Evolutionary conservation across 225 moss, liverwort and hornwort species (phyloP).

Genomic region (Polytrichum formosum): DNA sequence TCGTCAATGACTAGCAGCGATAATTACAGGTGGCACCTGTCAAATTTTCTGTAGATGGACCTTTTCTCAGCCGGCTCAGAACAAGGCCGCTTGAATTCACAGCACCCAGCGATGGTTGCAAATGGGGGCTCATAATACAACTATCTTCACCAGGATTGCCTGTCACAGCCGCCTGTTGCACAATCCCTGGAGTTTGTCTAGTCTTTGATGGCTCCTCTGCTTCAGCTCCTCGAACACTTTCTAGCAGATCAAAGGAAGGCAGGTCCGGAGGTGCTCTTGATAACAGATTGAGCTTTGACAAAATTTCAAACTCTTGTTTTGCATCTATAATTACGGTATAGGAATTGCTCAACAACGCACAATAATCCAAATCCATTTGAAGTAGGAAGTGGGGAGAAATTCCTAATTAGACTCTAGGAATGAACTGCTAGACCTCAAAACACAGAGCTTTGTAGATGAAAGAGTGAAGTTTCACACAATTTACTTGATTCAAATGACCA

Average conservation of each 20-base stretch:
- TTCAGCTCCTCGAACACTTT: constrained; percentile 25
- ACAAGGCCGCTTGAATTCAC: constrained; percentile 38
- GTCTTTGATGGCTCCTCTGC: not conserved
- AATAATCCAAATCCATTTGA: too few species aligned
- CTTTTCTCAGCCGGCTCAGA: constrained; percentile 44
- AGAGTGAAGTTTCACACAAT: too few species aligned
- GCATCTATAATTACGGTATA: constrained; percentile 26
- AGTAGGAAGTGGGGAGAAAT: too few species aligned
- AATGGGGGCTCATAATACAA: constrained; percentile 31
- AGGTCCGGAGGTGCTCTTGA: constrained; percentile 21
- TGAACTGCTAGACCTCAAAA: too few species aligned
- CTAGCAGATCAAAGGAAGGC: constrained; percentile 25
- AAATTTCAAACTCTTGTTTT: constrained; percentile 47
- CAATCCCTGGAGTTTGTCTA: constrained; percentile 1
- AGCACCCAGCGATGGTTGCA: constrained; percentile 39
- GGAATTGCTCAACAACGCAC: not conserved
- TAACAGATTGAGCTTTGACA: constrained; percentile 49
- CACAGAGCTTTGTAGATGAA: too few species aligned
- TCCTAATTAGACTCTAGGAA: too few species aligned
- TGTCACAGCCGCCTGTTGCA: not conserved
- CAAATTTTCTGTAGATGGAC: constrained; percentile 26
- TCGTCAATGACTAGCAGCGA: too few species aligned
- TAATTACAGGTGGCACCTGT: constrained; percentile 21
- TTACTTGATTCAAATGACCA: too few species aligned
- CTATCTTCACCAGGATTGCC: constrained; percentile 16